Evolutionary conservation across 768 basidiomycete species (phyloP).

Genomic region (Coprinellus micaceus): DNA sequence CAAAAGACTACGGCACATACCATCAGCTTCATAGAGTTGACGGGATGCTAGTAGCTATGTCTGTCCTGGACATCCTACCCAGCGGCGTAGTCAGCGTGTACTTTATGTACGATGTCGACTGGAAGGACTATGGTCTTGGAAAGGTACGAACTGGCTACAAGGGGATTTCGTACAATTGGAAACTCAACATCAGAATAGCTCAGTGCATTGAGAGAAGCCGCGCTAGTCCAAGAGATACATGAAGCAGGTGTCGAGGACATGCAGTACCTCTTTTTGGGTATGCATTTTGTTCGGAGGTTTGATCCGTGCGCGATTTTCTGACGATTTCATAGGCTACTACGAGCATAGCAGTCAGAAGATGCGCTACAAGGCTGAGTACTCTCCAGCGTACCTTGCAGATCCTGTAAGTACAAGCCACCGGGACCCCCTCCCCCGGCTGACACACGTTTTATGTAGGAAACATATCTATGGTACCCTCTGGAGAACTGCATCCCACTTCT

Average conservation of each 20-base stretch:
- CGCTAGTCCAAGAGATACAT: conserved; percentile 72
- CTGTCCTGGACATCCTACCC: conserved; percentile 88
- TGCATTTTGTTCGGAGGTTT: conserved; percentile 12
- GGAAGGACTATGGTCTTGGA: conserved; percentile 69
- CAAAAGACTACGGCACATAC: conserved; percentile 76
- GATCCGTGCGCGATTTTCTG: not conserved
- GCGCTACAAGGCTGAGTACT: conserved; percentile 93
- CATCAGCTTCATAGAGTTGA: conserved; percentile 88
- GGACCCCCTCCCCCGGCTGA: not conserved
- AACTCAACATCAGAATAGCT: conserved; percentile 40
- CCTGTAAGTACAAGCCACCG: conserved; percentile 47
- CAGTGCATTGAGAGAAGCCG: conserved; percentile 78
- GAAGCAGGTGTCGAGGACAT: conserved; percentile 64
- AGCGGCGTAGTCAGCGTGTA: conserved; percentile 79
- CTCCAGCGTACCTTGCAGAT: conserved; percentile 83
- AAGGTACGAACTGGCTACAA: conserved; percentile 46
- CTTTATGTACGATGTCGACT: conserved; percentile 80
- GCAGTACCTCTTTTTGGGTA: conserved; percentile 85
- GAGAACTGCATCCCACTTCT: conserved; percentile 58
- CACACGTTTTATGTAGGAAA: conserved; percentile 49
- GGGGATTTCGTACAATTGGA: not conserved
- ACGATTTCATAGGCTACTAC: conserved; percentile 67
- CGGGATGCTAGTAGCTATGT: conserved; percentile 77
- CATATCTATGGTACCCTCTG: conserved; percentile 73
- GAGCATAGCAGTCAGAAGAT: conserved; percentile 92